Evolutionary conservation across 805 yeast species (phyloP).

Genomic region (Candida verbasci): DNA sequence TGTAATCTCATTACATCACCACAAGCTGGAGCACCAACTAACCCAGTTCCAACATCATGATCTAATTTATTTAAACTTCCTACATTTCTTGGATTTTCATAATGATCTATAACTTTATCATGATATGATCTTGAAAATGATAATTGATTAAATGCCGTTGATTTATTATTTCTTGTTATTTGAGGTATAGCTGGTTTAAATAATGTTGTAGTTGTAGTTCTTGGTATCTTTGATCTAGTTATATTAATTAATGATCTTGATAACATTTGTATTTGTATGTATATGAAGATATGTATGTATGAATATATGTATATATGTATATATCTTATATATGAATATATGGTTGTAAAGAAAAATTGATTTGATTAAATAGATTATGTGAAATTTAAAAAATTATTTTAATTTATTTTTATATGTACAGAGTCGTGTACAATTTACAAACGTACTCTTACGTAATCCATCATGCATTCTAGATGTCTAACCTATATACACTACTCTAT

Average conservation of each 20-base stretch:
- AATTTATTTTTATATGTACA: too few relatives aligned
- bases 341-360: background rate
- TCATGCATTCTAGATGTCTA: too few relatives aligned
- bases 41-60: conserved; percentile 85
- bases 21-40: conserved; percentile 99
- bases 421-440: too few relatives aligned
- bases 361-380: background rate
- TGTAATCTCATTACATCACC: conserved; percentile 99
- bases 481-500: too few relatives aligned
- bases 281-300: too few relatives aligned
- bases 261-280: conserved; percentile 18
- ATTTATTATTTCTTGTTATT: background rate
- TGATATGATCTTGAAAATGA: conserved; percentile 50
- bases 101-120: conserved; percentile 92
- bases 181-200: background rate
- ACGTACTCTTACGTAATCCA: too few relatives aligned
- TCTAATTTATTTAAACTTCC: conserved; percentile 83
- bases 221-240: background rate
- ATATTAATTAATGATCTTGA: conserved; percentile 18
- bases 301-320: too few relatives aligned
- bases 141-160: background rate
- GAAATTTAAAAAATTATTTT: too few relatives aligned
- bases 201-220: background rate
- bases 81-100: conserved; percentile 94
- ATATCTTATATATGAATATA: too few relatives aligned